These are phyloP conservation scores for Cercospora sp. DNA, from an alignment of 2,329 filamentous ascomycete species.

Conservation along the genomic window DNA sequence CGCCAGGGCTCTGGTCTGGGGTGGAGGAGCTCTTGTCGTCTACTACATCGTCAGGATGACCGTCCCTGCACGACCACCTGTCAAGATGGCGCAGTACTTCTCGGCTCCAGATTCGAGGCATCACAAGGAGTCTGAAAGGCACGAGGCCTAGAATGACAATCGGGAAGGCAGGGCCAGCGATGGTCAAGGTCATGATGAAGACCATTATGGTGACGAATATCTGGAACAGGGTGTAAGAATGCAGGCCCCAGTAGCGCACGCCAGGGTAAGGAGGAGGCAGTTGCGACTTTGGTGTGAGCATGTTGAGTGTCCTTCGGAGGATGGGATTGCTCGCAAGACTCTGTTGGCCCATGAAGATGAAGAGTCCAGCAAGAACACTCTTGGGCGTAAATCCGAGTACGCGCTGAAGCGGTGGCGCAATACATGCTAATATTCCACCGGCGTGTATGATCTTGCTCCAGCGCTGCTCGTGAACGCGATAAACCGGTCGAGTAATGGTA, in stretches of 20 bases:
- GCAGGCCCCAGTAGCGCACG: conserved; percentile 54
- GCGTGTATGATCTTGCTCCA: conserved; percentile 65
- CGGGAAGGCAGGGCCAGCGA: conserved; percentile 63
- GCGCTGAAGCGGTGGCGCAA: conserved; percentile 64
- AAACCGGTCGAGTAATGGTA: conserved; percentile 38
- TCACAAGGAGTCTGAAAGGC: conserved; percentile 60
- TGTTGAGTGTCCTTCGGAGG: conserved; percentile 57
- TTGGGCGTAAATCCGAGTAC: conserved; percentile 65
- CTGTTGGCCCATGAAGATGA: conserved; percentile 70
- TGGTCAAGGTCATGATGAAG: conserved; percentile 63
- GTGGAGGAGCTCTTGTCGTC: background rate
- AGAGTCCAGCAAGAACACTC: conserved; percentile 64
- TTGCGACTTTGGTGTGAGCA: conserved; percentile 56
- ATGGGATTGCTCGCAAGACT: conserved; percentile 65
- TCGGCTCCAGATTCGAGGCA: conserved; percentile 61
- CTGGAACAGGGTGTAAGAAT: conserved; percentile 61
- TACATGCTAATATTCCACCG: conserved; percentile 59
- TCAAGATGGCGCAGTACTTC: conserved; percentile 59
- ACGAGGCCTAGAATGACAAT: conserved; percentile 65
- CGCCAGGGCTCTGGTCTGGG: background rate
- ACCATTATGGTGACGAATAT: conserved; percentile 60
- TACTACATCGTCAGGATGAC: conserved; percentile 35
- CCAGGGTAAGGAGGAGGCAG: conserved; percentile 31
- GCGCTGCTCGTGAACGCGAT: conserved; percentile 63
- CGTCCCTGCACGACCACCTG: conserved; percentile 45